These are phyloP conservation scores for Pythium dissotocum DNA, from an alignment of 352 stramenopile genomes.

Conservation along the genomic window DNA sequence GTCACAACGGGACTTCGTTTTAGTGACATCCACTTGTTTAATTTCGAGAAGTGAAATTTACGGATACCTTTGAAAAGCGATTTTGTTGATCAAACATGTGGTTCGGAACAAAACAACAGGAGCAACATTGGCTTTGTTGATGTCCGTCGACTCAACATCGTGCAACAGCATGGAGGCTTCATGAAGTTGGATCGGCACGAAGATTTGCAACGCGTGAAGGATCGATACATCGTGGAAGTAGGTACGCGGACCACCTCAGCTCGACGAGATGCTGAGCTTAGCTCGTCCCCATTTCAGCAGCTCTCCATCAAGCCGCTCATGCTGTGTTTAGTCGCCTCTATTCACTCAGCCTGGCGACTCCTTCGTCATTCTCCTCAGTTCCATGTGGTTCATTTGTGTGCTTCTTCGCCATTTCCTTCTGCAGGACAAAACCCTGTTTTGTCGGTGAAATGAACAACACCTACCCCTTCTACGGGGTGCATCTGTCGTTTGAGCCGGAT, in stretches of 20 bases:
- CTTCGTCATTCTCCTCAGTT: constrained; percentile 4
- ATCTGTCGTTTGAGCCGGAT: not conserved
- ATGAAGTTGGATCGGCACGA: too few relatives aligned
- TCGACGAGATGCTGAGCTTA: too few relatives aligned
- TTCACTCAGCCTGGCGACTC: too few relatives aligned
- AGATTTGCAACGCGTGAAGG: too few relatives aligned
- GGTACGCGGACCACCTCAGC: too few relatives aligned
- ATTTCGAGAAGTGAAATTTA: not conserved
- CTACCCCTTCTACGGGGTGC: not conserved
- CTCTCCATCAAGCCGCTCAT: too few relatives aligned
- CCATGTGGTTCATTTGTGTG: not conserved
- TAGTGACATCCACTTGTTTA: not conserved
- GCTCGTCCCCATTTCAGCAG: too few relatives aligned
- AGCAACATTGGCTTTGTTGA: not conserved
- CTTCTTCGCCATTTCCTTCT: not conserved
- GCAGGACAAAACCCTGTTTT: not conserved
- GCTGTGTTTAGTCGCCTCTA: too few relatives aligned
- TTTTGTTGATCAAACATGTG: not conserved
- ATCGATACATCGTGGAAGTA: too few relatives aligned
- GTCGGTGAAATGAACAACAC: not conserved
- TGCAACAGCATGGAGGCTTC: not conserved
- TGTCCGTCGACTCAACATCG: not conserved
- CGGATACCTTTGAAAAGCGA: not conserved
- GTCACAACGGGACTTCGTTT: constrained; percentile 9
- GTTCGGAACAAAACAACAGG: not conserved